Evolutionary conservation across 2,329 filamentous ascomycete species (phyloP).

Genomic region (Leptographium galeiforme): DNA sequence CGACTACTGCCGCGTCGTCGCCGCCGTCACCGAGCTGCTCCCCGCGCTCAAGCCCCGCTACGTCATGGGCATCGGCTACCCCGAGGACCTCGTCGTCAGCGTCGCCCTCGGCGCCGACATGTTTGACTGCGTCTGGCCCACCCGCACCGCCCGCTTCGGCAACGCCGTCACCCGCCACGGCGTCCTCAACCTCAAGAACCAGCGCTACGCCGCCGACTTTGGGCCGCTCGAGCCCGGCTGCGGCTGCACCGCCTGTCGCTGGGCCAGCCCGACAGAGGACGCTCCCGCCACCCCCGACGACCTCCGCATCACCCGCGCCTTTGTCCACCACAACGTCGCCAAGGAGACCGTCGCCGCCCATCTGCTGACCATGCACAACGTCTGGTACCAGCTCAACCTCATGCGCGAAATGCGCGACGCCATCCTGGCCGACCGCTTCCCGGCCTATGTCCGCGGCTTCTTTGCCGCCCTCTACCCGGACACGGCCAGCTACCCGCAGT

Average conservation of each 20-base stretch:
- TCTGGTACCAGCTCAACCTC: slow-evolving; percentile 77
- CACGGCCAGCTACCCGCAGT: slow-evolving; percentile 57
- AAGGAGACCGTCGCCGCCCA: slow-evolving; percentile 91
- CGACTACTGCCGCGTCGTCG: slow-evolving; percentile 83
- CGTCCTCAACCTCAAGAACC: slow-evolving; percentile 72
- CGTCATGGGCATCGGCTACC: slow-evolving; percentile 97
- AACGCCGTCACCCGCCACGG: slow-evolving; percentile 78
- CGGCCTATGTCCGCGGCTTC: slow-evolving; percentile 63
- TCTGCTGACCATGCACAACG: slow-evolving; percentile 84
- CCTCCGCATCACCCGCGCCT: slow-evolving; percentile 65
- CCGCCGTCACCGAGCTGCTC: slow-evolving; percentile 69
- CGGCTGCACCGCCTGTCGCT: slow-evolving; percentile 62
- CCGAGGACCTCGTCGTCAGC: slow-evolving; percentile 87
- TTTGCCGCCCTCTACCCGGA: slow-evolving; percentile 61
- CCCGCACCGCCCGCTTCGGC: slow-evolving; percentile 86
- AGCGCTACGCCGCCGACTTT: slow-evolving; percentile 66
- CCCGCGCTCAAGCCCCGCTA: slow-evolving; percentile 92
- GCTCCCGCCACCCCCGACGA: neutral
- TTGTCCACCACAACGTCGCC: slow-evolving; percentile 77
- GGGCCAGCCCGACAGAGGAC: too few species aligned
- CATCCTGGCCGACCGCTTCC: slow-evolving; percentile 70
- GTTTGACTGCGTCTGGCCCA: slow-evolving; percentile 99
- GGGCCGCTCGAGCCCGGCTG: slow-evolving; percentile 72
- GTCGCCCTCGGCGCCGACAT: slow-evolving; percentile 93
- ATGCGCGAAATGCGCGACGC: slow-evolving; percentile 66